Conservation (phyloP, 2,329 filamentous ascomycete species). For the Coleophoma cylindrospora region DNA sequence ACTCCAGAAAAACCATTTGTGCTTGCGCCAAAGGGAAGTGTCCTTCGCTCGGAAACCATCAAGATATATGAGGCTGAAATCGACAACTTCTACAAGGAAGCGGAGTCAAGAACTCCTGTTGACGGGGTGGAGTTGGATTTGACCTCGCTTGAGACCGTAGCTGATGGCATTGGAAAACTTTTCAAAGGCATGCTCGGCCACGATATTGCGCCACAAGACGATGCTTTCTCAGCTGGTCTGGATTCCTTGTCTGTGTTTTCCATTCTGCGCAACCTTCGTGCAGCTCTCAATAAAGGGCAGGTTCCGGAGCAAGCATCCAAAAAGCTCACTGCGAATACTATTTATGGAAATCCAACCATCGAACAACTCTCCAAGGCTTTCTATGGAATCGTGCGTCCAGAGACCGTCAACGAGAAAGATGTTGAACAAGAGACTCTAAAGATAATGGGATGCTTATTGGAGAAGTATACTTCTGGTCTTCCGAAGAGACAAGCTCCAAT, state of each 20-base stretch:
- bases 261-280: constrained; percentile 5
- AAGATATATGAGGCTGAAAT: constrained; percentile 26
- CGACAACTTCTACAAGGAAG: constrained; percentile 25
- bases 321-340: background rate
- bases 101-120: background rate
- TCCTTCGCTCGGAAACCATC: constrained; percentile 26
- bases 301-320: background rate
- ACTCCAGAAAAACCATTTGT: constrained; percentile 27
- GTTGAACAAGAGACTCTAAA: constrained; percentile 1
- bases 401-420: background rate
- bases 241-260: constrained; percentile 9
- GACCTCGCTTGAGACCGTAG: background rate
- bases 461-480: constrained; percentile 8
- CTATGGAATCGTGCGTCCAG: background rate
- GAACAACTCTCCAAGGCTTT: constrained; percentile 1
- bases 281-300: constrained; percentile 1
- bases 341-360: constrained; percentile 7
- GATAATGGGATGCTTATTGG: constrained; percentile 6
- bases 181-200: no score
- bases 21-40: constrained; percentile 31
- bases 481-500: background rate
- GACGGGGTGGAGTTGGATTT: background rate
- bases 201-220: background rate
- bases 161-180: background rate
- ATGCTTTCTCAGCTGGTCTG: constrained; percentile 8